phyloP scores from a whole-genome alignment of 306 rosid genomes.

The Mucuna pruriens region DNA sequence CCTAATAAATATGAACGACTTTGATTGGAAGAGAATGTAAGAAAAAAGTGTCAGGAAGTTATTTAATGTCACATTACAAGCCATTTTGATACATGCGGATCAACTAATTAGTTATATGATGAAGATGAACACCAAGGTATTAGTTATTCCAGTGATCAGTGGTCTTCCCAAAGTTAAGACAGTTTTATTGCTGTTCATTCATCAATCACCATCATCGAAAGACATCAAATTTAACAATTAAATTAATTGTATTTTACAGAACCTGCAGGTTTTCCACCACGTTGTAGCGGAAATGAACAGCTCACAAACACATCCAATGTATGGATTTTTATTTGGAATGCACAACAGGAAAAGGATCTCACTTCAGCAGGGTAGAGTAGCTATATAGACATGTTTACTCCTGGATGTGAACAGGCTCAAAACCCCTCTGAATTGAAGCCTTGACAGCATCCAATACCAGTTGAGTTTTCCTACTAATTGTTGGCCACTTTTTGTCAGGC shows the following conservation, averaged over 20 bases:
- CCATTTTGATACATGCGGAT: background rate
- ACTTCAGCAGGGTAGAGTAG: background rate
- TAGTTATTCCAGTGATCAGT: background rate
- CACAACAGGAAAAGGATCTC: background rate
- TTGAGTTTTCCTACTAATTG: conserved; percentile 70
- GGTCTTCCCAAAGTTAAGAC: background rate
- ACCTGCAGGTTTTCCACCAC: background rate
- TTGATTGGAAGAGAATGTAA: too few species aligned
- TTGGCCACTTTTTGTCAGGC: conserved; percentile 74
- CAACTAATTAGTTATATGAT: background rate
- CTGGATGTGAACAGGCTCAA: conserved; percentile 49
- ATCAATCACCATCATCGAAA: background rate
- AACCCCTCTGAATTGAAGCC: conserved; percentile 65
- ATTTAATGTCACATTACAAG: too few species aligned
- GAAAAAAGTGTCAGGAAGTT: too few species aligned
- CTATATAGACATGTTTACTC: background rate
- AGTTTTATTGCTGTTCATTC: background rate
- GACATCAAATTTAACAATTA: background rate
- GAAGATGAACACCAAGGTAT: background rate
- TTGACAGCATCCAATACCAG: conserved; percentile 69
- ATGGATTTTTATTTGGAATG: conserved; percentile 9
- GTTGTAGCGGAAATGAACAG: background rate
- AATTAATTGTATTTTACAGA: background rate
- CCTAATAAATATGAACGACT: too few species aligned
- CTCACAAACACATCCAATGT: background rate